Percentiles rank a stretch among this genome's conserved stretches.
These are phyloP conservation scores for Pseudozyma thailandica DNA, from an alignment of 1,284 basidiomycete species.

Conservation along the genomic window DNA sequence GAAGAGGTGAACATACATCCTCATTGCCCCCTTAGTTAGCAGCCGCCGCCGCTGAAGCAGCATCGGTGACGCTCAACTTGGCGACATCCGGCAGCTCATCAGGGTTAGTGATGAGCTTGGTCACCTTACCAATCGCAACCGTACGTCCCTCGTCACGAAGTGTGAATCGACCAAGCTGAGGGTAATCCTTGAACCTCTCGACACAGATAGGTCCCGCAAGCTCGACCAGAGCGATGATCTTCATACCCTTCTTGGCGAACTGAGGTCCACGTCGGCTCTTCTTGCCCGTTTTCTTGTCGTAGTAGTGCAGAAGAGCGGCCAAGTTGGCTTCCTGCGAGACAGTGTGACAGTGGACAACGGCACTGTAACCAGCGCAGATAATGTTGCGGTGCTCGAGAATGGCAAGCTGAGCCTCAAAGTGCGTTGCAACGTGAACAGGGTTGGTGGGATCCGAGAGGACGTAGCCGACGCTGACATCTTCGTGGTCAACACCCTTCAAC, in stretches of 20 bases:
- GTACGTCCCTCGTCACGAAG: constrained; percentile 66
- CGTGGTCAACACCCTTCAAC: constrained; percentile 65
- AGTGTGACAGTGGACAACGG: constrained; percentile 66
- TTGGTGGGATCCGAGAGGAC: constrained; percentile 61
- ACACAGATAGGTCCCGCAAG: constrained; percentile 62
- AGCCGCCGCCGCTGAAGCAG: constrained; percentile 27
- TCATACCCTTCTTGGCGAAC: constrained; percentile 66
- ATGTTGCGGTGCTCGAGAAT: constrained; percentile 67
- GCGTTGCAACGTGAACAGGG: constrained; percentile 64
- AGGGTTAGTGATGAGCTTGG: constrained; percentile 57
- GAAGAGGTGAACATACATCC: too few relatives aligned
- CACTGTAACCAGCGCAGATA: constrained; percentile 66
- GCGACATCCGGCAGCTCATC: constrained; percentile 58
- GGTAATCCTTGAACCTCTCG: constrained; percentile 66
- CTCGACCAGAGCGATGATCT: constrained; percentile 67
- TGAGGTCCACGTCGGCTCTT: constrained; percentile 66
- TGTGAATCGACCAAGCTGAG: constrained; percentile 67
- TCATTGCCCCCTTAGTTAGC: constrained; percentile 36
- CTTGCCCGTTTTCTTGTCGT: constrained; percentile 68
- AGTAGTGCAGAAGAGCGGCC: constrained; percentile 65
- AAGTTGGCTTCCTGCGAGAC: constrained; percentile 63
- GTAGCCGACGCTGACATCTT: constrained; percentile 64
- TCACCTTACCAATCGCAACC: constrained; percentile 66
- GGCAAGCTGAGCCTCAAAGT: constrained; percentile 67
- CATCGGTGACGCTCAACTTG: constrained; percentile 52